A percentile compares a stretch with the other conserved stretches of the same genome.
Evolutionary conservation across 1,139 yeast genomes (phyloP).

Genomic region (Suhomyces choctaworum): DNA sequence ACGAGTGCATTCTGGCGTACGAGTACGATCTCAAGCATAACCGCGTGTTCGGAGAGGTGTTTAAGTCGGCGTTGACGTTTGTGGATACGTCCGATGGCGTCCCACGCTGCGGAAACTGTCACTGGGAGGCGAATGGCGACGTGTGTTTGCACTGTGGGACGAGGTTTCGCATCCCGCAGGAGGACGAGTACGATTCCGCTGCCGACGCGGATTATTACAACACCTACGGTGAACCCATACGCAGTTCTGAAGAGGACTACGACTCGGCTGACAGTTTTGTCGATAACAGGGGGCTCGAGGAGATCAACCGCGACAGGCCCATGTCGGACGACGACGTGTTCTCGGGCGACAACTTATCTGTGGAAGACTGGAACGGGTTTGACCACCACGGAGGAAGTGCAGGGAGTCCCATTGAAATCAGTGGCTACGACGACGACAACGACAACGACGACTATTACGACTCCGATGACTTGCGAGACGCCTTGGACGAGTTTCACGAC

Average conservation of each 20-base stretch:
- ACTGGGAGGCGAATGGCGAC: constrained; percentile 73
- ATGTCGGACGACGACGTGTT: constrained; percentile 12
- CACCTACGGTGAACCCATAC: neutral
- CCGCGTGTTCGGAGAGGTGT: constrained; percentile 49
- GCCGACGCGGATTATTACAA: constrained; percentile 28
- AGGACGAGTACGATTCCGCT: constrained; percentile 31
- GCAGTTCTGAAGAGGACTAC: constrained; percentile 17
- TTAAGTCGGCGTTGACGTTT: constrained; percentile 50
- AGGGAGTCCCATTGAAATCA: constrained; percentile 13
- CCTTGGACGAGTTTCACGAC: constrained; percentile 20
- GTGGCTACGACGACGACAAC: constrained; percentile 17
- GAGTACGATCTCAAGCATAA: constrained; percentile 38
- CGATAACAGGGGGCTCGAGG: constrained; percentile 21
- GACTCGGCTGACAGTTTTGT: constrained; percentile 28
- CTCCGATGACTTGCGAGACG: constrained; percentile 18
- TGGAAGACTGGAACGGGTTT: constrained; percentile 18
- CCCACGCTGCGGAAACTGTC: constrained; percentile 75
- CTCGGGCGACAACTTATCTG: constrained; percentile 13
- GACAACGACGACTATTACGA: constrained; percentile 12
- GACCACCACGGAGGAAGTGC: constrained; percentile 7
- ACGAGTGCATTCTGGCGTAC: constrained; percentile 31
- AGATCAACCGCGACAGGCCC: constrained; percentile 16
- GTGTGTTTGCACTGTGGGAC: constrained; percentile 58
- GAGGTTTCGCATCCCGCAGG: constrained; percentile 34
- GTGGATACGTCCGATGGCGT: constrained; percentile 75